Evolutionary conservation across 73 alveolate species (phyloP), one percentile per base, ranked within the genome.

Genomic region (Paramecium octaurelia): DNA sequence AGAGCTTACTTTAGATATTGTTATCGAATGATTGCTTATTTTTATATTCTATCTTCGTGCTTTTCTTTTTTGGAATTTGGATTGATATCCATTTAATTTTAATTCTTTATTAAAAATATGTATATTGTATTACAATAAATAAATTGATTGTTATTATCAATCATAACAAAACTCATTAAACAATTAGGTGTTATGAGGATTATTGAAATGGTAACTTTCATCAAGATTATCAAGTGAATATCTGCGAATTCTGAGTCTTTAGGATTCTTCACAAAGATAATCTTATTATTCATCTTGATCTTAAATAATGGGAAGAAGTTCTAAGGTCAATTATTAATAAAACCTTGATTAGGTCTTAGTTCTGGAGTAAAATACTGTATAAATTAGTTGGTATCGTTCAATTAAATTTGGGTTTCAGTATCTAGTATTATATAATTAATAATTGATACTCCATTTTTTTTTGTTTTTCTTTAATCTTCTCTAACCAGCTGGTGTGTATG

Each of bases 401-500:
- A 64, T 64, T 64, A 9, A 2, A 64, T 64, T 27, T 64, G 29
- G 4, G 84, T 64, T 64, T 64, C 84, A 8, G 42, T 64, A 27
- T 24, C 84, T 27, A 27, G n/a, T 54, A 54, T 54, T 54, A 54
- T 42, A 6, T 64, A 64, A 27, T 64, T 27, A 64, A 27, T 27
- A 10, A 1, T n/a, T 50, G 23, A 60, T 60, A 59, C 43, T 20
- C 18, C 18, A 24, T 64, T 34, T 27, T 21, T 43, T 80, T 24
- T 44, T 80, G 7, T 34, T 80, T 48, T 48, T 80, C 57, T 80
- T 80, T 21, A 80, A 43, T 80, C 91, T 44, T 18, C 46, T 80
- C 48, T 80, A 20, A 0, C 77, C 91, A 23, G 70, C 40, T 1
- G 68, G n/a, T 2, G 90, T 77, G 12, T 40, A 77, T 0, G 90